These are phyloP conservation scores for Coemansia sp. DNA, from an alignment of 192 early-diverging fungal genomes.

Conservation along the genomic window DNA sequence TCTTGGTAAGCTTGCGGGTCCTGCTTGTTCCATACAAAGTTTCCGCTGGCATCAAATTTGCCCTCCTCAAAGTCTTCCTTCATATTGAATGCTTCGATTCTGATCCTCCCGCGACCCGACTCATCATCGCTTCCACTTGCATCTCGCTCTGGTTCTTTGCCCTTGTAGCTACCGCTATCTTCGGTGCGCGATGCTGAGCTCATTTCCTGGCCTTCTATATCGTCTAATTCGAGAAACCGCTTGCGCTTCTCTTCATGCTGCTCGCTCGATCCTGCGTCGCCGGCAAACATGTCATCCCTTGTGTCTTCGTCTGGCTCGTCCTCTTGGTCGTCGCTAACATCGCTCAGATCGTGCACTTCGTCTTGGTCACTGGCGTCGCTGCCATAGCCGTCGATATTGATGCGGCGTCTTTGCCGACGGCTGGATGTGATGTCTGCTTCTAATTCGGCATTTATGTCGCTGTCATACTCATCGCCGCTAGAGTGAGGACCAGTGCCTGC, in stretches of 20 bases:
- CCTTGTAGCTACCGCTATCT: neutral
- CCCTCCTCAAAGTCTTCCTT: constrained; percentile 70
- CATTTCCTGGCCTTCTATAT: constrained; percentile 60
- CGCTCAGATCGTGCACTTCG: constrained; percentile 30
- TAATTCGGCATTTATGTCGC: constrained; percentile 28
- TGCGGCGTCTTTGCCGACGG: constrained; percentile 4
- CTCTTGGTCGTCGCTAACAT: constrained; percentile 35
- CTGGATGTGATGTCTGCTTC: constrained; percentile 35
- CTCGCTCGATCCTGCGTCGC: constrained; percentile 8
- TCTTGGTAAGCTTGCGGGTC: constrained; percentile 72
- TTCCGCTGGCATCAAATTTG: constrained; percentile 63
- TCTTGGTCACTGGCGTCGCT: constrained; percentile 41
- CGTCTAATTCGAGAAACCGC: constrained; percentile 55
- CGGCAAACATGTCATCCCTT: constrained; percentile 63
- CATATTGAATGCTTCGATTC: constrained; percentile 75
- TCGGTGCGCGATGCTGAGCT: constrained; percentile 27
- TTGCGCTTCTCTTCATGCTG: constrained; percentile 24
- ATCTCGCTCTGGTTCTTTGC: neutral
- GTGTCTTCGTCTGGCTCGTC: constrained; percentile 13
- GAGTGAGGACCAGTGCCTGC: neutral
- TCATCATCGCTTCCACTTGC: neutral
- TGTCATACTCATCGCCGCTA: constrained; percentile 9
- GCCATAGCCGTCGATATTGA: constrained; percentile 35
- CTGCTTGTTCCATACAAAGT: constrained; percentile 69
- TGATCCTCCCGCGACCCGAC: constrained; percentile 1